phyloP scores from a whole-genome alignment of 2,329 filamentous ascomycete genomes.

The Periglandula ipomoeae region DNA sequence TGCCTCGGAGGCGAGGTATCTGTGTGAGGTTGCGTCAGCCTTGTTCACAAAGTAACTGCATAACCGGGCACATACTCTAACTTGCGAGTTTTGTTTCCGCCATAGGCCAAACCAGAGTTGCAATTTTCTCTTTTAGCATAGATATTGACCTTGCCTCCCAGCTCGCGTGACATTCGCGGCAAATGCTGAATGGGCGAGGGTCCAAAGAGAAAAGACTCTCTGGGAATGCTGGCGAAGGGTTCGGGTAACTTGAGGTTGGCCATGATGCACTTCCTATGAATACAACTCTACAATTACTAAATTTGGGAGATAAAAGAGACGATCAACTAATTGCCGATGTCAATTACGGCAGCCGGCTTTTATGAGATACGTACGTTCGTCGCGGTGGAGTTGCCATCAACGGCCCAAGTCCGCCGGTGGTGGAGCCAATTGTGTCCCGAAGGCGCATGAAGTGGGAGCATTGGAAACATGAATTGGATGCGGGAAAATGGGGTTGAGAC shows the following conservation, averaged over 20 bases:
- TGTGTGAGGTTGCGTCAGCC: conserved; percentile 13
- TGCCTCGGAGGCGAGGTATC: conserved; percentile 57
- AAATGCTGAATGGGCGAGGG: conserved; percentile 61
- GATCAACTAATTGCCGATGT: background rate
- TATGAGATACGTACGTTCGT: background rate
- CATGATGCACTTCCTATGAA: background rate
- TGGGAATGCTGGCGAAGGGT: conserved; percentile 54
- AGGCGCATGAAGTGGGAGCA: background rate
- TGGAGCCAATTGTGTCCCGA: background rate
- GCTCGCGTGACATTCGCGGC: conserved; percentile 52
- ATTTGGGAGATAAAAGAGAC: too few species aligned
- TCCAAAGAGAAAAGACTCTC: conserved; percentile 53
- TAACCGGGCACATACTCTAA: conserved; percentile 38
- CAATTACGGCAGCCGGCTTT: background rate
- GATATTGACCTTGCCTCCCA: conserved; percentile 51
- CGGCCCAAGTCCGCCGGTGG: too few species aligned
- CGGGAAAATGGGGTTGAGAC: too few species aligned
- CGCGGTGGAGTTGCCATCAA: too few species aligned
- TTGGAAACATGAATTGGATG: too few species aligned
- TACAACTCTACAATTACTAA: too few species aligned
- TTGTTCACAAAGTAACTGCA: background rate
- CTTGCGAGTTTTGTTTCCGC: conserved; percentile 62
- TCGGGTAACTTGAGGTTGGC: conserved; percentile 35
- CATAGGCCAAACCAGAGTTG: conserved; percentile 57
- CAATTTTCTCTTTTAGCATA: conserved; percentile 67